phyloP scores from a whole-genome alignment of 2,329 filamentous ascomycete genomes.

The Colletotrichum sp. region DNA sequence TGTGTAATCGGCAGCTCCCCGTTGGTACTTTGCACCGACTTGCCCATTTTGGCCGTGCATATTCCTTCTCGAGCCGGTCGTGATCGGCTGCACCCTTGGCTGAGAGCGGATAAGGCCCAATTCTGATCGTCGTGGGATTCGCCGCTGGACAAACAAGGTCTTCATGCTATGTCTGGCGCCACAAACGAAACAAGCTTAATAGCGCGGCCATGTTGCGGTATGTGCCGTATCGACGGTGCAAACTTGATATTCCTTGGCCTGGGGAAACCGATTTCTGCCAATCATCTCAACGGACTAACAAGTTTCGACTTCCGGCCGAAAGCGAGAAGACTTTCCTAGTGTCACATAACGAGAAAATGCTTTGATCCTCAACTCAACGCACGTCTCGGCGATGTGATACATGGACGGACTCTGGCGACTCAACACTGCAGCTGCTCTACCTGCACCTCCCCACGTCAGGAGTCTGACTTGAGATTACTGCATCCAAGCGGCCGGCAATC shows the following conservation, averaged over 20 bases:
- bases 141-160: background rate
- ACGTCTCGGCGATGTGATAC: slow-evolving; percentile 19
- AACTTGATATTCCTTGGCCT: background rate
- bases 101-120: background rate
- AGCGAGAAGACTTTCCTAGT: background rate
- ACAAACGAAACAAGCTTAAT: background rate
- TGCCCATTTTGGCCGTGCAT: background rate
- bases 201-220: background rate
- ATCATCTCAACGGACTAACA: background rate
- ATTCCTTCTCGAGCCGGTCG: background rate
- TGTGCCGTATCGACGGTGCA: background rate
- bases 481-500: slow-evolving; percentile 18
- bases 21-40: background rate
- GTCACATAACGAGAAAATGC: background rate
- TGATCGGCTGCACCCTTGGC: background rate
- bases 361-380: slow-evolving; percentile 17
- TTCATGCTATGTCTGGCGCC: background rate
- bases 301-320: background rate
- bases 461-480: slow-evolving; percentile 2
- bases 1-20: slow-evolving; percentile 1
- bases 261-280: background rate
- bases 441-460: background rate
- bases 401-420: slow-evolving; percentile 18
- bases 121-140: background rate
- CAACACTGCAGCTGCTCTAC: background rate